Percentiles rank a stretch among this genome's conserved stretches.
Evolutionary conservation across 75 land plant species (phyloP).

Genomic region (Gnetum montanum): DNA sequence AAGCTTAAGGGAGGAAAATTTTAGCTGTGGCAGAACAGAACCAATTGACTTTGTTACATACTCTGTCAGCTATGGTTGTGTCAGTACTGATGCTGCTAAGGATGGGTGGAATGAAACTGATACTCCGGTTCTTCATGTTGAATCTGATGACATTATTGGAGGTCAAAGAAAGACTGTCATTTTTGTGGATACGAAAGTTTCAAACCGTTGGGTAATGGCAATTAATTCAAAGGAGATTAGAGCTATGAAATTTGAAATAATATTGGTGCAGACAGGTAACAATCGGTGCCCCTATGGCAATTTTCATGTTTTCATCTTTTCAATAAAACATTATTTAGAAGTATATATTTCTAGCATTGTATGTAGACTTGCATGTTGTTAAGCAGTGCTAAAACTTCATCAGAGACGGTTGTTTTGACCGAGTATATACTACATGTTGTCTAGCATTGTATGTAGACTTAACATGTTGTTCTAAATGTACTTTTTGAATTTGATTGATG

Average conservation of each 20-base stretch:
- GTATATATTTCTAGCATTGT: too few relatives aligned
- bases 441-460: too few relatives aligned
- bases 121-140: slow-evolving; percentile 43
- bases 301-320: too few relatives aligned
- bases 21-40: slow-evolving; percentile 46
- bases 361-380: too few relatives aligned
- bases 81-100: slow-evolving; percentile 15
- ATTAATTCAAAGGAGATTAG: slow-evolving; percentile 53
- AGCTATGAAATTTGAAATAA: slow-evolving; percentile 43
- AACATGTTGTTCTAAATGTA: too few relatives aligned
- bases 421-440: too few relatives aligned
- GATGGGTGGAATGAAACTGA: slow-evolving; percentile 44
- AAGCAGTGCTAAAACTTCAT: too few relatives aligned
- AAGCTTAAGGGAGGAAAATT: slow-evolving; percentile 39
- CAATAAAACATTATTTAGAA: too few relatives aligned
- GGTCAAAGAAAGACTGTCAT: slow-evolving; percentile 41
- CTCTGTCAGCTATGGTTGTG: slow-evolving; percentile 56
- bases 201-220: slow-evolving; percentile 70
- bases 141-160: slow-evolving; percentile 22
- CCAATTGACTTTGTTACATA: slow-evolving; percentile 64
- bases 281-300: too few relatives aligned
- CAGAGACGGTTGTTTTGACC: too few relatives aligned
- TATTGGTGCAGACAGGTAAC: slow-evolving; percentile 5
- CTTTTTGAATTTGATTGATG: too few relatives aligned
- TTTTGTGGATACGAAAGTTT: slow-evolving; percentile 37